Percentiles rank a stretch among this genome's conserved stretches.
Conservation (phyloP, 1,284 basidiomycete genomes). For the Prillingera fragicola region DNA sequence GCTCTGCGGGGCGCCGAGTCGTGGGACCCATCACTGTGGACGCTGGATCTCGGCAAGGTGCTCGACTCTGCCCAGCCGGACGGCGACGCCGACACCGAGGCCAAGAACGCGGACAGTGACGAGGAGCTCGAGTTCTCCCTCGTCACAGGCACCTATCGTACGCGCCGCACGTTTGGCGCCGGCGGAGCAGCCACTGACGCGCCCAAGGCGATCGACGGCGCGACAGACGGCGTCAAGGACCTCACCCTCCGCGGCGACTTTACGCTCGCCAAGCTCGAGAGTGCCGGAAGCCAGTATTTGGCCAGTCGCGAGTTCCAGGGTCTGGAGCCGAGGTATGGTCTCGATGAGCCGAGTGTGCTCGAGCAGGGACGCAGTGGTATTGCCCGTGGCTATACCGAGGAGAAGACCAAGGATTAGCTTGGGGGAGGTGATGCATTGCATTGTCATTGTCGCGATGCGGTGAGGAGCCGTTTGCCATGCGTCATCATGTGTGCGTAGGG, state of each 20-base stretch:
- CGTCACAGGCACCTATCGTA: conserved; percentile 81
- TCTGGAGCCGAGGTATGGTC: conserved; percentile 70
- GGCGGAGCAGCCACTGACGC: conserved; percentile 5
- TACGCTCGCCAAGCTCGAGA: conserved; percentile 55
- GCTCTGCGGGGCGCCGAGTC: conserved; percentile 73
- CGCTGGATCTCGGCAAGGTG: conserved; percentile 52
- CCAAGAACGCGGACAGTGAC: conserved; percentile 13
- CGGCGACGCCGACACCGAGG: conserved; percentile 26
- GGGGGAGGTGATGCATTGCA: too few relatives aligned
- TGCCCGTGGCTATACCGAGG: conserved; percentile 70
- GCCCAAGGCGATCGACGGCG: conserved; percentile 1
- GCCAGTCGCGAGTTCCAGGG: conserved; percentile 67
- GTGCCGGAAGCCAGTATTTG: conserved; percentile 58
- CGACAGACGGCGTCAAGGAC: conserved; percentile 23
- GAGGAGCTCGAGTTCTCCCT: conserved; percentile 80
- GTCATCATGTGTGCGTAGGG: too few relatives aligned
- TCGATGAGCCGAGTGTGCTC: conserved; percentile 72
- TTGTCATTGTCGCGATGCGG: too few relatives aligned
- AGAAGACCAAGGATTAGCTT: too few relatives aligned
- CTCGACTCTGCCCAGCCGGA: conserved; percentile 18
- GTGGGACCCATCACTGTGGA: conserved; percentile 55
- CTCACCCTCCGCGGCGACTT: conserved; percentile 61
- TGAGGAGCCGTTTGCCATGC: too few relatives aligned
- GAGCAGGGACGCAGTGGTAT: conserved; percentile 87
- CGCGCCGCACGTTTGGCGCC: conserved; percentile 30